Evolutionary conservation across 2,329 filamentous ascomycete species (phyloP), one percentile per base, ranked within the genome.

Genomic region (Leptographium wingfieldii): DNA sequence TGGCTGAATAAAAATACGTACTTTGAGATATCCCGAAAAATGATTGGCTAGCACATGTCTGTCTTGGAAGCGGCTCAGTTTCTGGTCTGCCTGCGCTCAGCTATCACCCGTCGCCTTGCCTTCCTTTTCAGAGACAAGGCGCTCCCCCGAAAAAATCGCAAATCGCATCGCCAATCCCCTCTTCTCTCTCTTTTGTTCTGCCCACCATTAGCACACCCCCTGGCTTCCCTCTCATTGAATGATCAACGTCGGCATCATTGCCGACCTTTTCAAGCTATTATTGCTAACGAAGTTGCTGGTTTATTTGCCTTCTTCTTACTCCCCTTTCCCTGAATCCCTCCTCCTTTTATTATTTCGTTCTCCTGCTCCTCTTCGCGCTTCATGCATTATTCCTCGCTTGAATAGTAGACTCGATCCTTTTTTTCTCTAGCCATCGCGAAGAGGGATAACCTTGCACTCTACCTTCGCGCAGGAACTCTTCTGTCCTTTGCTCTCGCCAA

Each of bases 121-220:
- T 48, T 49, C 35, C 38, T 40, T 38, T 57, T 35, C 40, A 14
- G 40, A 51, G 46, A 51, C 40, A n/a, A 43, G 55, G 55, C 40
- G 57, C 16, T 38, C 22, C 57, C 57, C 16, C 27, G 33, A 58
- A 52, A 58, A 22, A 22, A 46, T 52, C 14, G 31, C 29, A 51
- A 51, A 40, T 57, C 49, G 57, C 57, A 53, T 53, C 57, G 49
- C 49, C 49, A 31, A 53, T 43, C 49, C 48, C 56, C 49, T 58
- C 56, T 29, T 31, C 33, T 31, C 43, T 46, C 43, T 38, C 3
- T 22, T 46, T 51, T 46, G 1, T 54, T 16, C 22, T 33, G 31
- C 33, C 35, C 49, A 16, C 25, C 19, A 43, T 33, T 31, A 27
- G n/a, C 29, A 33, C 12, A 35, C 29, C 33, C 48, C 48, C 19